Evolutionary conservation across 306 rosid genomes (phyloP).

Genomic region (Dalbergia cochinchinensis): DNA sequence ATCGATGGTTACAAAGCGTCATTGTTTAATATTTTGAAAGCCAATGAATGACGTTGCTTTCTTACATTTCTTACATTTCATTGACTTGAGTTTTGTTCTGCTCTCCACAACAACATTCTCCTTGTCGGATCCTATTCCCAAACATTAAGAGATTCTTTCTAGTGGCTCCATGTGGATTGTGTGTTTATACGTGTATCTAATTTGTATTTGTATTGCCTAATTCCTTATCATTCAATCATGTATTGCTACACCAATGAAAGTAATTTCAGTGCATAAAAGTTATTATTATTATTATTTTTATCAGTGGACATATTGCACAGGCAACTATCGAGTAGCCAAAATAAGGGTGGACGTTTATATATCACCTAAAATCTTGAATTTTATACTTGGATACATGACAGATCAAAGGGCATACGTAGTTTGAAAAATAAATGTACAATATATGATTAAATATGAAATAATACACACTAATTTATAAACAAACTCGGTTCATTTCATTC

Average conservation of each 20-base stretch:
- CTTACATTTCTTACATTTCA: conserved; percentile 23
- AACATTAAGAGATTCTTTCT: neutral
- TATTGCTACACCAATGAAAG: too few species aligned
- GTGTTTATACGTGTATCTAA: neutral
- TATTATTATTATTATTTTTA: neutral
- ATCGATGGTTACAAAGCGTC: conserved; percentile 47
- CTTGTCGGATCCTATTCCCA: conserved; percentile 38
- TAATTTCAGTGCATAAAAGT: too few species aligned
- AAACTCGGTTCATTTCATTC: too few species aligned
- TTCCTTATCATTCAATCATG: neutral
- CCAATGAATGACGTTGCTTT: conserved; percentile 30
- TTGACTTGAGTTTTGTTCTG: conserved; percentile 40
- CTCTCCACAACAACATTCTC: conserved; percentile 15
- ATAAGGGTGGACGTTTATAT: too few species aligned
- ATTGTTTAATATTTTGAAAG: neutral
- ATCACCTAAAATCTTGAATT: too few species aligned
- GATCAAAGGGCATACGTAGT: too few species aligned
- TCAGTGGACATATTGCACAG: neutral
- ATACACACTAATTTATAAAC: too few species aligned
- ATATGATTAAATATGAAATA: too few species aligned
- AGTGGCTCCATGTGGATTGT: neutral
- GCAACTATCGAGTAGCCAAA: too few species aligned
- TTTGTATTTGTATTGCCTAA: neutral
- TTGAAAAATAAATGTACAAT: too few species aligned
- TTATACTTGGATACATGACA: too few species aligned